Percentiles rank a stretch among this genome's conserved stretches.
Conservation (phyloP, 176 grass and related monocot species). For the Triticum turgidum region DNA sequence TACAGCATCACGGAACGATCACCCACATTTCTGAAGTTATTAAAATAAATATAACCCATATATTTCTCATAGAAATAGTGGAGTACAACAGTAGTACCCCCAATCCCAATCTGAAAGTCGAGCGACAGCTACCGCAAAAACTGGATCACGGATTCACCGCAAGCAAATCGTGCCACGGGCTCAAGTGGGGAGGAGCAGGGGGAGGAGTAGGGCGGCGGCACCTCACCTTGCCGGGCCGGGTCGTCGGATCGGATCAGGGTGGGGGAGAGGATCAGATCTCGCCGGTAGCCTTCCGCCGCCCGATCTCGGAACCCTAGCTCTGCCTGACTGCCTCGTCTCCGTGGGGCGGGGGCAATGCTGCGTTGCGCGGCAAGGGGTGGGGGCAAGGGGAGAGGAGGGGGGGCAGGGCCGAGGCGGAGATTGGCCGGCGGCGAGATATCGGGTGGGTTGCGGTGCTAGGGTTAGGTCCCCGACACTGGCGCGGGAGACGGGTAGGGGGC, state of each 20-base stretch:
- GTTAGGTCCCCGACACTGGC: background rate
- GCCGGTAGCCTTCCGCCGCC: background rate
- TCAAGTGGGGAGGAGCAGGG: background rate
- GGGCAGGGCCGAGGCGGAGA: background rate
- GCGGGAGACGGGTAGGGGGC: background rate
- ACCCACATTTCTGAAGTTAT: background rate
- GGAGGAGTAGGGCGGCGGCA: background rate
- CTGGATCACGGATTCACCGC: slow-evolving; percentile 1
- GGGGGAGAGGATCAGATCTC: background rate
- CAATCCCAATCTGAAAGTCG: background rate
- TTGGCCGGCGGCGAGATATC: background rate
- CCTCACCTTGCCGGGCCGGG: background rate
- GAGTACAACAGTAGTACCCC: background rate
- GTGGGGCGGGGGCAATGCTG: background rate
- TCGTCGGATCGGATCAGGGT: background rate
- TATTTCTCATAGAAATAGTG: background rate
- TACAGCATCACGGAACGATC: background rate
- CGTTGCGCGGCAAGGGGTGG: background rate
- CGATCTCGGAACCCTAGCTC: background rate
- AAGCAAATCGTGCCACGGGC: background rate
- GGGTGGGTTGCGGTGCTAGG: background rate
- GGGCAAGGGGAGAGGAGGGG: background rate
- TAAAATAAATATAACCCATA: background rate
- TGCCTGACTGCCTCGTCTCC: background rate
- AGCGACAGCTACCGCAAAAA: background rate